phyloP scores from a whole-genome alignment of 2,329 filamentous ascomycete genomes.

The Microdochium bolleyi region DNA sequence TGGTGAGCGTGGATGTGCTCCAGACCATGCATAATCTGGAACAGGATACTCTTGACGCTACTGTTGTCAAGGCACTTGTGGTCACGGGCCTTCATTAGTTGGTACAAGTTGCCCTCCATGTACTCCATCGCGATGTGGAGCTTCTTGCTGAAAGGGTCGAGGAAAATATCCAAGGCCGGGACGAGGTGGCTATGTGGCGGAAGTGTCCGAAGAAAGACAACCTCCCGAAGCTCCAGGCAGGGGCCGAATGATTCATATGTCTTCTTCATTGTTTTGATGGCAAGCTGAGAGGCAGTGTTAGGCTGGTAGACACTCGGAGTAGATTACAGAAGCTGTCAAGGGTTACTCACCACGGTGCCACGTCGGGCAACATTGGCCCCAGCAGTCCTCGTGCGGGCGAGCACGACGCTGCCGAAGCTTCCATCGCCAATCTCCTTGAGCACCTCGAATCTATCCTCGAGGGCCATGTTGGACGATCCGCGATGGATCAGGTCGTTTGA shows the following conservation, averaged over 20 bases:
- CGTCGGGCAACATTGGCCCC: conserved; percentile 82
- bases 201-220: conserved; percentile 88
- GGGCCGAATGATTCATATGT: conserved; percentile 87
- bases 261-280: conserved; percentile 99
- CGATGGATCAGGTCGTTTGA: conserved; percentile 16
- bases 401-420: conserved; percentile 91
- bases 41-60: conserved; percentile 95
- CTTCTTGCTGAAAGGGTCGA: conserved; percentile 92
- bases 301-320: neutral
- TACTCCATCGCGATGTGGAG: conserved; percentile 99
- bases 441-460: conserved; percentile 94
- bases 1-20: conserved; percentile 96
- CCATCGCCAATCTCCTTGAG: conserved; percentile 98
- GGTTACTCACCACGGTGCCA: conserved; percentile 74
- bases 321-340: neutral
- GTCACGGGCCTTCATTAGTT: conserved; percentile 96
- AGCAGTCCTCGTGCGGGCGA: conserved; percentile 85
- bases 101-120: conserved; percentile 98
- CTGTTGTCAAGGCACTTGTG: conserved; percentile 86
- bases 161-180: conserved; percentile 95
- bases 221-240: conserved; percentile 89
- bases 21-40: conserved; percentile 90
- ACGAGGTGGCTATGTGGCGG: conserved; percentile 87
- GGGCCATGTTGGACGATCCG: conserved; percentile 33
- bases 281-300: conserved; percentile 55